phyloP scores from a whole-genome alignment of 768 basidiomycete species.

The Boletus patriciae region DNA sequence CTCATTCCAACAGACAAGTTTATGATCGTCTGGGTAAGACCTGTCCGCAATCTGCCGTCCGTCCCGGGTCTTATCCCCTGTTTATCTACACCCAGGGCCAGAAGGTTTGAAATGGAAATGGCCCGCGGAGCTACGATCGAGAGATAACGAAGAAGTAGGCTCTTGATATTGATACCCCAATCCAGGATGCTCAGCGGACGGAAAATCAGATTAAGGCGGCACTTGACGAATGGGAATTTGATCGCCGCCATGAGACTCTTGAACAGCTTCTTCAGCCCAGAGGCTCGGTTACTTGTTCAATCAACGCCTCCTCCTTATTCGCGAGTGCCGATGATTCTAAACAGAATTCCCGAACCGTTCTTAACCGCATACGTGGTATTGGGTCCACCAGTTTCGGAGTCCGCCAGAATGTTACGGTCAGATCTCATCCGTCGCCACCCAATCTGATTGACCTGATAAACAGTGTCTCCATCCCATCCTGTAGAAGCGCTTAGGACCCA shows the following conservation, averaged over 20 bases:
- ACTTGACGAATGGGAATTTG: conserved; percentile 42
- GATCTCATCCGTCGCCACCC: conserved; percentile 14
- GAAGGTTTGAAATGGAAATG: conserved; percentile 44
- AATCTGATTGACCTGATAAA: conserved; percentile 24
- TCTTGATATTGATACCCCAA: conserved; percentile 19
- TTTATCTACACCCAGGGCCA: conserved; percentile 27
- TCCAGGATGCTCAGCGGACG: conserved; percentile 22
- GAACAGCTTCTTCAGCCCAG: conserved; percentile 45
- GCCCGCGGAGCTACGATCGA: conserved; percentile 45
- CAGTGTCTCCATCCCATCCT: conserved; percentile 17
- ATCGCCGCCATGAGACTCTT: conserved; percentile 37
- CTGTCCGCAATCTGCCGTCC: conserved; percentile 7
- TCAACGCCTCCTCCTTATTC: conserved; percentile 54
- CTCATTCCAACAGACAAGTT: conserved; percentile 50
- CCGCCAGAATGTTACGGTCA: conserved; percentile 47
- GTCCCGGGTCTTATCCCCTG: conserved; percentile 5
- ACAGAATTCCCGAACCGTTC: conserved; percentile 27
- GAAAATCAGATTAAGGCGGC: conserved; percentile 47
- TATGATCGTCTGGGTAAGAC: conserved; percentile 70
- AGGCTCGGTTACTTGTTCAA: conserved; percentile 43
- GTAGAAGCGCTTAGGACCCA: conserved; percentile 50
- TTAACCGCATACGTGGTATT: conserved; percentile 39
- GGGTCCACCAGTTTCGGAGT: conserved; percentile 37
- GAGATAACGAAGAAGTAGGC: conserved; percentile 49
- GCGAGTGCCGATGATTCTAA: conserved; percentile 33